Evolutionary conservation across 164 flowering plant species (phyloP), one percentile per base, ranked within the genome.

Genomic region (Stephania yunnanensis): DNA sequence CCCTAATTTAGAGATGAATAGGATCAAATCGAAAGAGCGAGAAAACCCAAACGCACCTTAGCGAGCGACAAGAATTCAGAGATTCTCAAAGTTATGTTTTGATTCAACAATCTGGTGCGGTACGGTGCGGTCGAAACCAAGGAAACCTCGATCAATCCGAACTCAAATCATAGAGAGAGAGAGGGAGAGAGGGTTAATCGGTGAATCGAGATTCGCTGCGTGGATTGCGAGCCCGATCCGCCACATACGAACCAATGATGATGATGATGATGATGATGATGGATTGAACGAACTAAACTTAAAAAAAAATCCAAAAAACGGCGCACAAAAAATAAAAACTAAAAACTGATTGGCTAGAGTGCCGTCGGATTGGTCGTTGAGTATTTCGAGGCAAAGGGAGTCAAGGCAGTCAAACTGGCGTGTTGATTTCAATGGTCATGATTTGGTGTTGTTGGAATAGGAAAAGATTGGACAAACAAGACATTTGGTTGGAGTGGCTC

Each of bases 201-300:
- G 9, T 4, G 10, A 29, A 45, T 63, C 13, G 9, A 4, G 50
- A 13, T 44, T 52, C n/a, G 46, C 48, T 12, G 46, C 46, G 55
- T 11, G 15, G 63, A 7, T 45, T n/a, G 36, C 74, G 70, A 20
- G 46, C 65, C 10, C 70, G 74, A 63, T 31, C 71, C 69, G 74
- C 74, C 74, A 70, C 74, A 61, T 65, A 65, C 48, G 75, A 77
- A 36, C 42, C 48, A 76, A 76, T 73, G 69, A 75, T 22, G 73
- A 30, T 58, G 69, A 70, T 8, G 19, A 5, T 55, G 19, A 12
- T 55, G 25, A 25, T 25, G 25, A 25, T 4, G 42, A 36, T 36
- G 42, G 42, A 36, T 36, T 36, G 42, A 36, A 36, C 42, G 42
- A 36, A 36, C 42, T 2, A 36, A 36, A 36, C 42, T 36, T 4